These are phyloP conservation scores for Sugiyamaella novakii DNA, from an alignment of 1,139 yeast species.

Conservation along the genomic window DNA sequence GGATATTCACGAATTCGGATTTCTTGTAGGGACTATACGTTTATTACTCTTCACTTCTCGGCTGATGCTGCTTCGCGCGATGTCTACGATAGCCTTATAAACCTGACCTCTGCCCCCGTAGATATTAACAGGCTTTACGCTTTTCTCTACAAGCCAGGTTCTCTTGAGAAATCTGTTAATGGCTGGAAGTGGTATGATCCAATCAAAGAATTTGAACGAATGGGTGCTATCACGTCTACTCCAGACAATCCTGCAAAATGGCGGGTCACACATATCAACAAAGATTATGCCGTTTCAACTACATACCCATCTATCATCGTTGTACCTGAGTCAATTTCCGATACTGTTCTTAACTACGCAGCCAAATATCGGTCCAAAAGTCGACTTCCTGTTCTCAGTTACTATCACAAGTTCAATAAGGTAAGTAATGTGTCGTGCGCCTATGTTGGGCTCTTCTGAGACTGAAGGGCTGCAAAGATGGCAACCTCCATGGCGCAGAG, in stretches of 20 bases:
- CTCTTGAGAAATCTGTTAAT: constrained; percentile 53
- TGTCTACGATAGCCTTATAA: constrained; percentile 71
- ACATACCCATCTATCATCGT: constrained; percentile 72
- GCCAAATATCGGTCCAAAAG: constrained; percentile 82
- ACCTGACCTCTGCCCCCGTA: constrained; percentile 52
- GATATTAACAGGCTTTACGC: constrained; percentile 67
- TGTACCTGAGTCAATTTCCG: constrained; percentile 76
- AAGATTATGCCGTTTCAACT: constrained; percentile 65
- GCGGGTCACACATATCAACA: constrained; percentile 70
- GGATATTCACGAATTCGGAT: constrained; percentile 60
- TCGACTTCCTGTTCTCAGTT: constrained; percentile 80
- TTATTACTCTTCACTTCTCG: constrained; percentile 71
- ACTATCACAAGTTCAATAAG: constrained; percentile 63
- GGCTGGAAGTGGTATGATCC: constrained; percentile 79
- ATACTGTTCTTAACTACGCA: constrained; percentile 79
- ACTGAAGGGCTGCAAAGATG: too few species aligned
- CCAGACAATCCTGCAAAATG: constrained; percentile 47
- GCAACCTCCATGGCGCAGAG: too few species aligned
- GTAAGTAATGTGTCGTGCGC: constrained; percentile 34
- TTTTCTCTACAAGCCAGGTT: constrained; percentile 62
- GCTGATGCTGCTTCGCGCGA: constrained; percentile 63
- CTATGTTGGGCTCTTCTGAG: neutral
- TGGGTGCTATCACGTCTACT: constrained; percentile 42
- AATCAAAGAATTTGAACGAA: constrained; percentile 62
- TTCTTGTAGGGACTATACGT: constrained; percentile 86